Percentiles rank a stretch among this genome's conserved stretches.
These are phyloP conservation scores for Pyrenochaeta sp. DNA, from an alignment of 2,329 filamentous ascomycete genomes.

Conservation along the genomic window DNA sequence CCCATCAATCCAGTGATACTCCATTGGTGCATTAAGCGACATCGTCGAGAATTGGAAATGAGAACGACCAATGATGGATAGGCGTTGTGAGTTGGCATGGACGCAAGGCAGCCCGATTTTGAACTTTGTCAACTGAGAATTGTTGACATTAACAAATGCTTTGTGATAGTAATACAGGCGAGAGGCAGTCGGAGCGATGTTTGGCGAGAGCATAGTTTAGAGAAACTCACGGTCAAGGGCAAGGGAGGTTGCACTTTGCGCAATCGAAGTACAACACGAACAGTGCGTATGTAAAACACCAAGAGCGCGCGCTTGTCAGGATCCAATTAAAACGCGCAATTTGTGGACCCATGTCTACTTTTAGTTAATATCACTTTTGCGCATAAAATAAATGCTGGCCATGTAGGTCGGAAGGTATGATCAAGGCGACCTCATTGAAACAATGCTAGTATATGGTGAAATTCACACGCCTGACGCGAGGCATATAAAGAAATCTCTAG, in stretches of 20 bases:
- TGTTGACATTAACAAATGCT: neutral
- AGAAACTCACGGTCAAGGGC: neutral
- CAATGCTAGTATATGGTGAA: too few species aligned
- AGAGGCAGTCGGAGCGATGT: neutral
- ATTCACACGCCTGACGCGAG: too few species aligned
- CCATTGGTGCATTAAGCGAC: constrained; percentile 9
- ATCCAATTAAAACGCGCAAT: too few species aligned
- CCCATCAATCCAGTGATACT: constrained; percentile 18
- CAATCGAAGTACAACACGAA: neutral
- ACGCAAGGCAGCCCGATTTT: constrained; percentile 5
- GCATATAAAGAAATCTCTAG: too few species aligned
- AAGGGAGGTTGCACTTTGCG: neutral
- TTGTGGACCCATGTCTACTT: too few species aligned
- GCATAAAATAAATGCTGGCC: too few species aligned
- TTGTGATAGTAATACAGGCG: neutral
- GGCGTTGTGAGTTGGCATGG: constrained; percentile 5
- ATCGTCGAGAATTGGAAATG: constrained; percentile 11
- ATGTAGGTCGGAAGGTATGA: too few species aligned
- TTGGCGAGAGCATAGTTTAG: neutral
- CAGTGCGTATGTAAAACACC: too few species aligned
- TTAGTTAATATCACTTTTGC: too few species aligned
- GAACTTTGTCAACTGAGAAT: constrained; percentile 3
- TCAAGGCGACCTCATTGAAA: too few species aligned
- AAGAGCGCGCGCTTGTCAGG: too few species aligned
- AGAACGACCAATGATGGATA: constrained; percentile 6